A percentile compares a stretch with the other conserved stretches of the same genome.
phyloP scores from a whole-genome alignment of 192 early-diverging fungal genomes.

The Chytriomyces confervae region DNA sequence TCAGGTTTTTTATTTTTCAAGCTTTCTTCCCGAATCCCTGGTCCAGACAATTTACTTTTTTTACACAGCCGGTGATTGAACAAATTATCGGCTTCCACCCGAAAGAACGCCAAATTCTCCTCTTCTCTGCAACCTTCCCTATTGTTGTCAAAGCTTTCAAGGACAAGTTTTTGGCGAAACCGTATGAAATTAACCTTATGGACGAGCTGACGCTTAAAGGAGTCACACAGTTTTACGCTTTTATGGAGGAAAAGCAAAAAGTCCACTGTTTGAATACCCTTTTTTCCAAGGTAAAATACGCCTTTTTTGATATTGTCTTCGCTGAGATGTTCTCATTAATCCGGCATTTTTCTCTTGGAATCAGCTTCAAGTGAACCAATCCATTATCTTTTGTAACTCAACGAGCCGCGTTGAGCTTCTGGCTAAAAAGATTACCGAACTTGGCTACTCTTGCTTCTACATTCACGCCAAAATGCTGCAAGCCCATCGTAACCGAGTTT shows the following conservation, averaged over 20 bases:
- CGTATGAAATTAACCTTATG: slow-evolving; percentile 99
- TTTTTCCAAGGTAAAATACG: not conserved
- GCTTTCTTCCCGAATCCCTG: slow-evolving; percentile 41
- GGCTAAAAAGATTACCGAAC: slow-evolving; percentile 99
- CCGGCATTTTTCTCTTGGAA: not conserved
- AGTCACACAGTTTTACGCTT: slow-evolving; percentile 99
- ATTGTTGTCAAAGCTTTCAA: slow-evolving; percentile 98
- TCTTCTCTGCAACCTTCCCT: slow-evolving; percentile 97
- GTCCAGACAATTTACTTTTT: too few relatives aligned
- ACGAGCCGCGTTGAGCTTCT: slow-evolving; percentile 98
- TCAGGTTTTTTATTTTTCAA: slow-evolving; percentile 46
- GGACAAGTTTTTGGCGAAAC: slow-evolving; percentile 93
- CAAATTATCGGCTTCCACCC: slow-evolving; percentile 92
- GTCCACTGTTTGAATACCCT: slow-evolving; percentile 89
- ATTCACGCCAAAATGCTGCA: slow-evolving; percentile 99
- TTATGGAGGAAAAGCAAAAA: slow-evolving; percentile 98
- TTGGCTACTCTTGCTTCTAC: slow-evolving; percentile 99
- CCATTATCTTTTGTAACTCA: slow-evolving; percentile 99
- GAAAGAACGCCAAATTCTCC: slow-evolving; percentile 89
- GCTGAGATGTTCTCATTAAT: not conserved
- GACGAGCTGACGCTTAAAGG: slow-evolving; percentile 97
- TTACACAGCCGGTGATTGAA: slow-evolving; percentile 83
- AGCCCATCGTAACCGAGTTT: slow-evolving; percentile 97
- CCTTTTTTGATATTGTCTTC: not conserved
- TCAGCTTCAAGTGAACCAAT: slow-evolving; percentile 99